These are phyloP conservation scores for Eimeria maxima DNA, from an alignment of 169 alveolate genomes.

Conservation along the genomic window DNA sequence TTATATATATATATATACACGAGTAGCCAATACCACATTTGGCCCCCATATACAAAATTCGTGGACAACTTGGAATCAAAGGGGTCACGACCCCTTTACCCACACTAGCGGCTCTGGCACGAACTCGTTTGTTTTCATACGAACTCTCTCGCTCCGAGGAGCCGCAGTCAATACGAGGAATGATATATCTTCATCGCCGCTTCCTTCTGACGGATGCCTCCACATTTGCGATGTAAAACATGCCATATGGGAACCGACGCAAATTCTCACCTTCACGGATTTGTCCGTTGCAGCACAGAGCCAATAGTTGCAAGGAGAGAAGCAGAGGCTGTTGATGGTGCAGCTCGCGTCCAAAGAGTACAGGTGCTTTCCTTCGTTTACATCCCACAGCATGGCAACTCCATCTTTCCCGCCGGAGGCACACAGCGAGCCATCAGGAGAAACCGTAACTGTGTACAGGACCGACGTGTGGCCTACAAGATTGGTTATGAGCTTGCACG, in stretches of 20 bases:
- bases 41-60: not conserved
- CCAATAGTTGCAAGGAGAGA: constrained; percentile 98
- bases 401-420: constrained; percentile 99
- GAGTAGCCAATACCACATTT: not conserved
- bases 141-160: constrained; percentile 44
- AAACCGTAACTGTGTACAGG: constrained; percentile 96
- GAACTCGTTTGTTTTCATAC: not conserved
- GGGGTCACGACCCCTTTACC: not conserved
- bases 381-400: constrained; percentile 97
- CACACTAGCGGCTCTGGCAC: constrained; percentile 26
- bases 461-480: constrained; percentile 98
- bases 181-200: constrained; percentile 73
- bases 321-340: constrained; percentile 96
- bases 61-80: not conserved
- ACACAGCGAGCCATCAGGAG: constrained; percentile 98
- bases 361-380: constrained; percentile 97
- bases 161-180: constrained; percentile 79
- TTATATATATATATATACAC: too few relatives aligned
- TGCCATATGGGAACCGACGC: too few relatives aligned
- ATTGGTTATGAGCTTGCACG: constrained; percentile 96
- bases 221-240: not conserved
- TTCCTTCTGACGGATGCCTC: not conserved
- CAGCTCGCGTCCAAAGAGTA: constrained; percentile 96
- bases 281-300: constrained; percentile 98
- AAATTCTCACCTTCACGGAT: constrained; percentile 91